Base-by-base conservation (phyloP, 257 asterid genomes). In the Penstemon davidsonii region DNA sequence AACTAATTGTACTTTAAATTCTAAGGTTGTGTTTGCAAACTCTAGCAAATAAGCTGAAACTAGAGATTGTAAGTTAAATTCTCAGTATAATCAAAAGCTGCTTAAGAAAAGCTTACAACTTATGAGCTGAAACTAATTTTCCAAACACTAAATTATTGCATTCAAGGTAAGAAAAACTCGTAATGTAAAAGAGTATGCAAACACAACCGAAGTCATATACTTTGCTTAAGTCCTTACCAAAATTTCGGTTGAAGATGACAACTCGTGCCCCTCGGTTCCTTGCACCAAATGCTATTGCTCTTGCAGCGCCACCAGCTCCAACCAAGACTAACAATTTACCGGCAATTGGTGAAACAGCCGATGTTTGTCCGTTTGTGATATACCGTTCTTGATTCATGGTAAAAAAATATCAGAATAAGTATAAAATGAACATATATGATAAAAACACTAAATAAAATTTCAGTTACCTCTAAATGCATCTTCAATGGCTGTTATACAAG, bases 221-320 rank as follows among this genome's bases (percentile, higher is more conserved):
- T 25, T 25, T 25, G 33, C 33, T 25, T 54, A 8, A 53, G 50
- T 62, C 57, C 53, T 61, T 79, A 87, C 95, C 91, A 56, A 74
- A 85, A n/a, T 62, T 83, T 25, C 92, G 92, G 75, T 87, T 87
- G 82, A 85, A 85, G 76, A 87, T 78, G 44, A 83, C 85, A 33
- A 87, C 70, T 49, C 95, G 79, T n/a, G 90, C 92, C 56, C 95
- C 95, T 80, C 85, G 81, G 77, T 82, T 86, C 67, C 76, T 78
- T 55, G 88, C 95, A 7, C 92, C 95, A 59, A 85, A 88, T 8
- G 92, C 95, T 60, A 88, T 80, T 10, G 95, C 95, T 65, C 90
- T 55, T 57, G 90, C 95, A 5, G 92, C 95, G 25, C 92, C 95
- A n/a, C 95, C 95, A 18, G 95, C 95, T 66, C 95, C 95, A 42